Conservation (phyloP, 495 filamentous ascomycete genomes). For the Hyaloscypha bicolor region DNA sequence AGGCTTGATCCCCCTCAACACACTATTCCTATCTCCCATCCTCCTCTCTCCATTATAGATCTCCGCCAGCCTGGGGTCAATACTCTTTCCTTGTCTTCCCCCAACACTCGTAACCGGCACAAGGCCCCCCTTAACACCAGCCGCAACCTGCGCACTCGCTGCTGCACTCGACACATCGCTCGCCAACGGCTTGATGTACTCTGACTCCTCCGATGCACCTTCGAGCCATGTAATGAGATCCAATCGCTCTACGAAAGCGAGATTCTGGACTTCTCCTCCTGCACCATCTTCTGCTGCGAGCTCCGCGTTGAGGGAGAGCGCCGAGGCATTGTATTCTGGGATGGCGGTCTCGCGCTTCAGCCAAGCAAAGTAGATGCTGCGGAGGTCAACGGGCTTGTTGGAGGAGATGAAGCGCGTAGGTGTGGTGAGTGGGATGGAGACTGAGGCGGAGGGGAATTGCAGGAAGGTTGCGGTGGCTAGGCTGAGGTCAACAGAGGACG, state of each 20-base stretch:
- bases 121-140: constrained; percentile 47
- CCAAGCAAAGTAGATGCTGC: constrained; percentile 94
- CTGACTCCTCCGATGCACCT: constrained; percentile 83
- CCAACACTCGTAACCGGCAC: constrained; percentile 53
- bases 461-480: constrained; percentile 83
- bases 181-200: constrained; percentile 85
- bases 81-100: constrained; percentile 52
- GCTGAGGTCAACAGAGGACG: constrained; percentile 42
- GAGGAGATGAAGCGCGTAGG: constrained; percentile 83
- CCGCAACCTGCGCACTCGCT: constrained; percentile 51
- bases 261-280: constrained; percentile 69
- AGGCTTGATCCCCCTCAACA: constrained; percentile 86
- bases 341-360: constrained; percentile 85
- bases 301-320: constrained; percentile 78
- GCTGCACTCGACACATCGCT: constrained; percentile 52
- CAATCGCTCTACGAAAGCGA: constrained; percentile 86
- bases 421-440: constrained; percentile 71
- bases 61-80: constrained; percentile 79
- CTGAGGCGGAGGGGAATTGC: constrained; percentile 65
- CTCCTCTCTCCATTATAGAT: constrained; percentile 90
- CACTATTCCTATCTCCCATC: constrained; percentile 89
- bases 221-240: constrained; percentile 93
- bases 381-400: constrained; percentile 76
- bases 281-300: constrained; percentile 58
- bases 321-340: constrained; percentile 84